A percentile compares a stretch with the other conserved stretches of the same genome.
These are phyloP conservation scores for Cucurbita argyrosperma DNA, from an alignment of 306 rosid genomes.

Conservation along the genomic window DNA sequence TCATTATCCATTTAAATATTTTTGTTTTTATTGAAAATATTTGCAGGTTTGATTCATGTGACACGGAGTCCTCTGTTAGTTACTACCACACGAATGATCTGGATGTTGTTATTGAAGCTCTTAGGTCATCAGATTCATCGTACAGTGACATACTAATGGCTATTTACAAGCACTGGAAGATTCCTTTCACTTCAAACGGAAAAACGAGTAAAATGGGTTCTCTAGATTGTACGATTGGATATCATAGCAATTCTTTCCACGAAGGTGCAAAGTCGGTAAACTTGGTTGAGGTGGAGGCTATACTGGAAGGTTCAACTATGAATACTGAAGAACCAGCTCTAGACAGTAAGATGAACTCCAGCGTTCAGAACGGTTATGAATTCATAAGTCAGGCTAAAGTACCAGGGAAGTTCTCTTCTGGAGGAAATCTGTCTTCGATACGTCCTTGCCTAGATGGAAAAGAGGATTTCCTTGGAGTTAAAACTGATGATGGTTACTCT, in stretches of 20 bases:
- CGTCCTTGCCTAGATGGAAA: slow-evolving; percentile 28
- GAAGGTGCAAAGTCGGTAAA: slow-evolving; percentile 26
- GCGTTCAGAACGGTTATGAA: slow-evolving; percentile 21
- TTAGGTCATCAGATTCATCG: slow-evolving; percentile 42
- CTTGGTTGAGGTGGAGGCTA: slow-evolving; percentile 21
- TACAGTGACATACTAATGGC: slow-evolving; percentile 46
- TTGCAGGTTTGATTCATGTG: slow-evolving; percentile 72
- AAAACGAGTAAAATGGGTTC: slow-evolving; percentile 16
- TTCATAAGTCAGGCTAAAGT: slow-evolving; percentile 26
- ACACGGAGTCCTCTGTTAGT: slow-evolving; percentile 35
- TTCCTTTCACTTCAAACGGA: slow-evolving; percentile 24
- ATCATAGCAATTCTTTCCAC: slow-evolving; percentile 18
- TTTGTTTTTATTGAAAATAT: slow-evolving; percentile 17
- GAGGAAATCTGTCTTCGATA: slow-evolving; percentile 27
- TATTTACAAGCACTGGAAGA: slow-evolving; percentile 56
- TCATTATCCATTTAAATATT: neutral
- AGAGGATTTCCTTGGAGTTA: slow-evolving; percentile 15
- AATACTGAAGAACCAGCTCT: slow-evolving; percentile 46
- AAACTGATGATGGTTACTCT: slow-evolving; percentile 27
- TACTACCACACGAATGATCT: slow-evolving; percentile 75
- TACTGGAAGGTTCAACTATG: slow-evolving; percentile 33
- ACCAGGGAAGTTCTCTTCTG: slow-evolving; percentile 14
- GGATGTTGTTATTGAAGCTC: slow-evolving; percentile 44
- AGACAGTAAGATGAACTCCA: slow-evolving; percentile 26
- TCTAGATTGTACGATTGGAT: slow-evolving; percentile 18